Percentiles rank a stretch among this genome's conserved stretches.
These are phyloP conservation scores for Blastocystis sp. DNA, from an alignment of 352 stramenopile species.

Conservation along the genomic window DNA sequence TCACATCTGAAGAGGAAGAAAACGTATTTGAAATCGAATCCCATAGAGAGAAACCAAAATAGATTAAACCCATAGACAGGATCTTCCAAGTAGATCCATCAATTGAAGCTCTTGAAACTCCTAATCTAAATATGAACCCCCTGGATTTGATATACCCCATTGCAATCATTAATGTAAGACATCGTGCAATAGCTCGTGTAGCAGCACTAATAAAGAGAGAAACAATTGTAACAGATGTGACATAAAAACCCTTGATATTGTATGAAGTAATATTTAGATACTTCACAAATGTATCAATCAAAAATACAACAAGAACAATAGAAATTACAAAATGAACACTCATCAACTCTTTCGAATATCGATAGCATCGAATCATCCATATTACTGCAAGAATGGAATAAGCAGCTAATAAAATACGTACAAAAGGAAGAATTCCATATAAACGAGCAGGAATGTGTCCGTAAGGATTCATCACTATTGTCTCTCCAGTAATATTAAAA, in stretches of 20 bases:
- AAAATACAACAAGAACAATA: not conserved
- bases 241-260: not conserved
- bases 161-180: not conserved
- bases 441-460: not conserved
- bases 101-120: not conserved
- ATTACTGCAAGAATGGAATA: not conserved
- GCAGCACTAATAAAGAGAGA: not conserved
- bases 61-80: not conserved
- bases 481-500: not conserved
- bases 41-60: conserved; percentile 17
- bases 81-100: not conserved
- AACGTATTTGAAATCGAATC: not conserved
- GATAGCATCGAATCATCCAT: not conserved
- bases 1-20: not conserved
- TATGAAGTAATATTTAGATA: not conserved
- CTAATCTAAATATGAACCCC: not conserved
- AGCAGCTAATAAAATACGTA: not conserved
- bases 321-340: conserved; percentile 5
- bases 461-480: not conserved
- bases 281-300: not conserved
- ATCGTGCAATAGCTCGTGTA: not conserved
- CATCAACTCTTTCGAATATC: not conserved
- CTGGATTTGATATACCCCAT: not conserved
- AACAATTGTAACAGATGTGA: not conserved
- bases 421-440: conserved; percentile 16